phyloP scores from a whole-genome alignment of 768 basidiomycete genomes.

The Hygrocybe coccinea region DNA sequence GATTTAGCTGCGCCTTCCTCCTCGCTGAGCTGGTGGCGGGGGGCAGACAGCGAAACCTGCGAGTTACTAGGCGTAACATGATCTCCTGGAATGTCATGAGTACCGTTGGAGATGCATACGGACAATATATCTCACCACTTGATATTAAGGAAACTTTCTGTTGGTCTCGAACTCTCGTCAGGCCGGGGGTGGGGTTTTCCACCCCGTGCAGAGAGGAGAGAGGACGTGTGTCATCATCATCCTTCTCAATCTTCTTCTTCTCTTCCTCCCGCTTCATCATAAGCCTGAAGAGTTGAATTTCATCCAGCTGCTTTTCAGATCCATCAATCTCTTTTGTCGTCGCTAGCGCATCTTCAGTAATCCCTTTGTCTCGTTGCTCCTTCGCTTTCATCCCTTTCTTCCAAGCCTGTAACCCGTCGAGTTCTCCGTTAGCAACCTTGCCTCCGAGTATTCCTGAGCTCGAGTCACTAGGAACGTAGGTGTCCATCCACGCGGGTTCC shows the following conservation, averaged over 20 bases:
- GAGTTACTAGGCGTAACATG: background rate
- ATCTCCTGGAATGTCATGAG: background rate
- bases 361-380: slow-evolving; percentile 51
- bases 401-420: slow-evolving; percentile 84
- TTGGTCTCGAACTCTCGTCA: slow-evolving; percentile 3
- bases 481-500: slow-evolving; percentile 92
- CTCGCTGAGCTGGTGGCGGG: background rate
- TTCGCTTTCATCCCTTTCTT: slow-evolving; percentile 81
- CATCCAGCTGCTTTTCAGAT: slow-evolving; percentile 53
- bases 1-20: background rate
- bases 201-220: slow-evolving; percentile 3
- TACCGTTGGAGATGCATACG: background rate
- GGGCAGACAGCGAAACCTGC: background rate
- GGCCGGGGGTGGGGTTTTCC: slow-evolving; percentile 7
- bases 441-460: slow-evolving; percentile 61
- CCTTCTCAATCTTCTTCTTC: slow-evolving; percentile 30
- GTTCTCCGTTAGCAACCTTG: slow-evolving; percentile 54
- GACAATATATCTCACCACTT: slow-evolving; percentile 1
- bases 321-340: slow-evolving; percentile 17
- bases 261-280: slow-evolving; percentile 77
- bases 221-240: slow-evolving; percentile 4
- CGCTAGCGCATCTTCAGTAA: slow-evolving; percentile 13
- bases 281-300: slow-evolving; percentile 78
- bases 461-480: slow-evolving; percentile 63
- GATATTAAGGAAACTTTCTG: background rate